phyloP scores from a whole-genome alignment of 768 basidiomycete species.

The Trametes gibbosa region DNA sequence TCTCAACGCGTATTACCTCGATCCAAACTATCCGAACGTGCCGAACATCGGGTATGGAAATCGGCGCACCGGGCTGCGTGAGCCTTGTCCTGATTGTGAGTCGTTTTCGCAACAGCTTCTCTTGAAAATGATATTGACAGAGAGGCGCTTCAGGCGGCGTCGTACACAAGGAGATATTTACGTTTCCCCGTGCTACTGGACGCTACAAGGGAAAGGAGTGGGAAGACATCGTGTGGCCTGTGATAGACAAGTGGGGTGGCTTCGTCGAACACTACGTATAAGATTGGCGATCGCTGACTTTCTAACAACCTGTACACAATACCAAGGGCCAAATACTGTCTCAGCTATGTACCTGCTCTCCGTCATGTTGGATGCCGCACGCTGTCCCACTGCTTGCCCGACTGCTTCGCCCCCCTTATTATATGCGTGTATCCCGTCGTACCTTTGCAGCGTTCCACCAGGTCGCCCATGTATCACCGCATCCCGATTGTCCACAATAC shows the following conservation, averaged over 20 bases:
- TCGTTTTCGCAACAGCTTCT: slow-evolving; percentile 14
- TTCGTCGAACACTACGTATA: slow-evolving; percentile 44
- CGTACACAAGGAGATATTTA: slow-evolving; percentile 77
- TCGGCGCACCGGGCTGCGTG: slow-evolving; percentile 7
- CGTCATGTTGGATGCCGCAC: neutral
- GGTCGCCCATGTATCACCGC: neutral
- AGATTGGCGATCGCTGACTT: neutral
- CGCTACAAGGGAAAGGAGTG: slow-evolving; percentile 64
- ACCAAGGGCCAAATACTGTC: neutral
- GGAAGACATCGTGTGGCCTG: slow-evolving; percentile 69
- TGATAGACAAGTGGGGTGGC: slow-evolving; percentile 74
- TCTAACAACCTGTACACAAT: neutral
- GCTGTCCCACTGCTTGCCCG: neutral
- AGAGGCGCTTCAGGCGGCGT: slow-evolving; percentile 42
- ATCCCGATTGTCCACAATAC: neutral
- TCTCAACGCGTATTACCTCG: slow-evolving; percentile 56
- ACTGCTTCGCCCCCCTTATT: neutral
- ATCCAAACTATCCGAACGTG: slow-evolving; percentile 43
- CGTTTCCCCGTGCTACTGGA: slow-evolving; percentile 60
- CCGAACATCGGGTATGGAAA: slow-evolving; percentile 13
- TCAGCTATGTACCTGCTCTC: neutral
- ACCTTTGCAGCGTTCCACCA: neutral
- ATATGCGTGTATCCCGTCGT: neutral
- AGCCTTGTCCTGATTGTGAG: slow-evolving; percentile 47
- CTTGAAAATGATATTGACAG: neutral